These are phyloP conservation scores for Moniliella sp. DNA, from an alignment of 1,284 basidiomycete genomes.

Conservation along the genomic window DNA sequence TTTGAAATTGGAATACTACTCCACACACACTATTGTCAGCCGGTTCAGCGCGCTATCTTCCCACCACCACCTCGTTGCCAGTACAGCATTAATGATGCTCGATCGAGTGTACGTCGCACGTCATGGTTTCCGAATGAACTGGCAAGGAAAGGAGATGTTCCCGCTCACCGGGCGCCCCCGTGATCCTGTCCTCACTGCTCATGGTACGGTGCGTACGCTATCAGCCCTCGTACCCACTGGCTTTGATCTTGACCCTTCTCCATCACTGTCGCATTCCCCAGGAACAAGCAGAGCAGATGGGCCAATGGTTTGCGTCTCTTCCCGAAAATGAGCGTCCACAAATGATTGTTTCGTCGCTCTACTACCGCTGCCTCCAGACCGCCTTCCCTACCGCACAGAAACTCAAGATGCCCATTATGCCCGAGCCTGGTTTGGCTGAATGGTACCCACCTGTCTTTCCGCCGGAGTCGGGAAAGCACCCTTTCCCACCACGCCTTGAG, in stretches of 20 bases:
- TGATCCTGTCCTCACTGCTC: slow-evolving; percentile 56
- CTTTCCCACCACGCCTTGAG: slow-evolving; percentile 21
- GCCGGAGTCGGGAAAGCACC: slow-evolving; percentile 37
- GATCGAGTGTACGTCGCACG: slow-evolving; percentile 58
- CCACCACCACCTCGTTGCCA: too few relatives aligned
- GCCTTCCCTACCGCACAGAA: slow-evolving; percentile 45
- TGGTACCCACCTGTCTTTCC: slow-evolving; percentile 56
- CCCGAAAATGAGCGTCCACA: slow-evolving; percentile 51
- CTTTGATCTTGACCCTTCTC: background rate
- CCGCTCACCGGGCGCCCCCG: slow-evolving; percentile 50
- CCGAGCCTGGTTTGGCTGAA: slow-evolving; percentile 58
- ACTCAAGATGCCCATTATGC: slow-evolving; percentile 48
- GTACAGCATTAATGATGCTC: too few relatives aligned
- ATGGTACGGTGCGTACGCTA: slow-evolving; percentile 39
- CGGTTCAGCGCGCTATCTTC: too few relatives aligned
- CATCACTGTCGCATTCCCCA: background rate
- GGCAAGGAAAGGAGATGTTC: slow-evolving; percentile 43
- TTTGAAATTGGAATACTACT: too few relatives aligned
- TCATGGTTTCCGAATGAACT: slow-evolving; percentile 41
- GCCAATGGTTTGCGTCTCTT: slow-evolving; percentile 45
- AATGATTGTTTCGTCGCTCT: slow-evolving; percentile 40
- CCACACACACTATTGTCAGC: too few relatives aligned
- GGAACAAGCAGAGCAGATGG: slow-evolving; percentile 52
- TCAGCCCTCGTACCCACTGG: background rate
- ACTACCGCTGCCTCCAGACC: slow-evolving; percentile 66